Base-by-base conservation (phyloP, 192 early-diverging fungal species). In the Spizellomyces punctatus region DNA sequence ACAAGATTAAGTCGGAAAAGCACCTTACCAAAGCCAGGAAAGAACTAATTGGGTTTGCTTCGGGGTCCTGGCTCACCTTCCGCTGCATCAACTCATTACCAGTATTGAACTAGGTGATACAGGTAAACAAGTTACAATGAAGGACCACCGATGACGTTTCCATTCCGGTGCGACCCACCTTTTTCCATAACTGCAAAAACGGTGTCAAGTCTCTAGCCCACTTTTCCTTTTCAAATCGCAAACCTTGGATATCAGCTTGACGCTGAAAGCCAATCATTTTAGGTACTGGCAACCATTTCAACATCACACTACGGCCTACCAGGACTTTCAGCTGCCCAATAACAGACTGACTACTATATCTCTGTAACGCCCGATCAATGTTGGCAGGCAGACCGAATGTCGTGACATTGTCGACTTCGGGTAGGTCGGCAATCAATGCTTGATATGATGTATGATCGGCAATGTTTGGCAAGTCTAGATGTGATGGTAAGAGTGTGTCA, bases 161-260 rank as follows among this genome's bases (percentile, higher is more conserved):
- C 27, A 36, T 68, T 10, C 17, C 6, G 43, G 2, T 1, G 6
- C 10, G 17, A 19, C 64, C 10, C 22, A 84, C 78, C 80, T 83
- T 86, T 64, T 80, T 82, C 85, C 85, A 86, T 6, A 84, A 58
- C 21, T 79, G 67, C 16, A 86, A 54, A 42, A 86, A 81, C 9
- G 85, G 85, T 58, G 75, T 50, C 19, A 86, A 52, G 59, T 82
- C 77, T 63, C 69, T 58, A 19, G 77, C 63, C 85, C 85, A 86
- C 27, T 65, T 19, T 17, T 86, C 82, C 62, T 71, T 67, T 48
- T 86, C 80, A 57, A 84, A 83, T 56, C 64, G 49, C 58, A 77
- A 69, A n/a, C 60, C 62, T 56, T 78, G 71, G 9, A 79, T 60
- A 58, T 78, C 74, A 17, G 56, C 50, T 19, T 77, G 41, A 22